Conservation (phyloP, 176 grass and related monocot genomes). For the Ensete glaucum region DNA sequence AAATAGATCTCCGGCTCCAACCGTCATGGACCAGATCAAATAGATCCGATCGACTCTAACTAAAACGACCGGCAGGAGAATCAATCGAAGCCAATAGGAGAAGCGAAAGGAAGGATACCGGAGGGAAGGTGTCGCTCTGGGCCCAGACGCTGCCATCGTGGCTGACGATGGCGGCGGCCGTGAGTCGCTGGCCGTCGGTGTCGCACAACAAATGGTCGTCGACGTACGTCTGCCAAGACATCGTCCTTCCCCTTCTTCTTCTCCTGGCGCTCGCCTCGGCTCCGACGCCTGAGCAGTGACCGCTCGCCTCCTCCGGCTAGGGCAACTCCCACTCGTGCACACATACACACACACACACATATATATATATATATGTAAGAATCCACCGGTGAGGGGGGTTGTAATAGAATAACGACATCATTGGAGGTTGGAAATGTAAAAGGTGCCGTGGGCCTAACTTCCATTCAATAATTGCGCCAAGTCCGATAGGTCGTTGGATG, state of each 20-base stretch:
- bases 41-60: neutral
- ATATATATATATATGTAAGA: too few species aligned
- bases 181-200: neutral
- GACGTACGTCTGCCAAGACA: neutral
- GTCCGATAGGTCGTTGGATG: too few species aligned
- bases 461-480: too few species aligned
- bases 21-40: neutral
- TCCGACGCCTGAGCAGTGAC: too few species aligned
- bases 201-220: neutral
- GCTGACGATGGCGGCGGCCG: neutral
- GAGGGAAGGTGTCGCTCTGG: neutral
- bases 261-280: neutral
- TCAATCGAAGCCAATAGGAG: neutral
- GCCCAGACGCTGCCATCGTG: neutral
- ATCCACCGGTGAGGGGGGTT: too few species aligned
- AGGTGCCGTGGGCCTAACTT: too few species aligned
- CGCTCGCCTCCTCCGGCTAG: too few species aligned
- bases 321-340: too few species aligned
- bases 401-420: too few species aligned
- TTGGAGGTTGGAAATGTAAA: too few species aligned
- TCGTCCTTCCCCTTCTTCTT: neutral
- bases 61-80: neutral
- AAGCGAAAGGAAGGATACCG: neutral
- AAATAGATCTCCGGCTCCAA: neutral
- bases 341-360: too few species aligned